Evolutionary conservation across 805 yeast species (phyloP).

Genomic region (Yarrowia sp.): DNA sequence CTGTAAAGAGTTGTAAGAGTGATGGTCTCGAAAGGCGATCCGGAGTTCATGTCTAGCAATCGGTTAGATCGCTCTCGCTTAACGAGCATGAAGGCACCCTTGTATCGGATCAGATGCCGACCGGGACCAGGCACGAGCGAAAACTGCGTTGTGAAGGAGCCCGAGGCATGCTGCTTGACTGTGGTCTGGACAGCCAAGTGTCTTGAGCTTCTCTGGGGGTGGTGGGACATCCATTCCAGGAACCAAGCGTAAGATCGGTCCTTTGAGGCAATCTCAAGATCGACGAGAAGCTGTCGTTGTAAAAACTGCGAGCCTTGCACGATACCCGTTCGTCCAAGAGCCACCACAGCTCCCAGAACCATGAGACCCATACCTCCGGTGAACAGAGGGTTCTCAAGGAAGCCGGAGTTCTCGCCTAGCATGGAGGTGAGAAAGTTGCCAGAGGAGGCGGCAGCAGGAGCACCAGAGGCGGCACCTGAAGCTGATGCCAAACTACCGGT

Average conservation of each 20-base stretch:
- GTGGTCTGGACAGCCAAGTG: conserved; percentile 88
- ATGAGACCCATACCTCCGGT: conserved; percentile 98
- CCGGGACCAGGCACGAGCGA: conserved; percentile 97
- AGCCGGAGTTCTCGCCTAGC: background rate
- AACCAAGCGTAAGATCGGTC: conserved; percentile 96
- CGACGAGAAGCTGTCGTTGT: conserved; percentile 82
- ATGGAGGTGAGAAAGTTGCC: background rate
- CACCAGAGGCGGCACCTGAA: background rate
- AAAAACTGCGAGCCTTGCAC: conserved; percentile 60
- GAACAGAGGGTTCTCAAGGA: conserved; percentile 79
- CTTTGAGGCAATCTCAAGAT: conserved; percentile 86
- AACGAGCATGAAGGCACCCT: conserved; percentile 83
- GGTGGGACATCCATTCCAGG: conserved; percentile 89
- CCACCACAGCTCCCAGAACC: conserved; percentile 88
- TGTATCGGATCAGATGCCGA: conserved; percentile 77
- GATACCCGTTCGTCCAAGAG: conserved; percentile 68
- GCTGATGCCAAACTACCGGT: background rate
- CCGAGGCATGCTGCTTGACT: conserved; percentile 85
- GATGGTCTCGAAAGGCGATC: conserved; percentile 96
- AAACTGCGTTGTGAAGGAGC: conserved; percentile 81
- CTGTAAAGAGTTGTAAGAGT: conserved; percentile 84
- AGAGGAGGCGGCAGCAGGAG: background rate
- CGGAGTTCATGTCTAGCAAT: conserved; percentile 81
- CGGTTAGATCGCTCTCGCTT: conserved; percentile 88
- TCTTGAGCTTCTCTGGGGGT: conserved; percentile 69